Conservation (phyloP, 1,139 yeast genomes). For the Saccharomycopsis hybrid region DNA sequence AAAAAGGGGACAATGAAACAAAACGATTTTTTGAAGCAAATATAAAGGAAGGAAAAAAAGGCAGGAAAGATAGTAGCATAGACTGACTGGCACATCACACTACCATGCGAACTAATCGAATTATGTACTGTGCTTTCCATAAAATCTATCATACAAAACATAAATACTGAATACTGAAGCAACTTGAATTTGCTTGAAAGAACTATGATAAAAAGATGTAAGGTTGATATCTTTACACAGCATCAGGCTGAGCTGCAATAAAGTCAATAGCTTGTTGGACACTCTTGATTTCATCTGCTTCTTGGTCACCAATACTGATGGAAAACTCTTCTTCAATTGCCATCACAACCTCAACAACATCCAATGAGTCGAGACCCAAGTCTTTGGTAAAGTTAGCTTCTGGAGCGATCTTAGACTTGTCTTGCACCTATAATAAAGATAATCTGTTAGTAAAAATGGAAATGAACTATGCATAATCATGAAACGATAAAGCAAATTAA, state of each 20-base stretch:
- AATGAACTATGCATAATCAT: neutral
- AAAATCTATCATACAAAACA: too few relatives aligned
- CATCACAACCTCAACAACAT: slow-evolving; percentile 84
- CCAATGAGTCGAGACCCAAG: slow-evolving; percentile 81
- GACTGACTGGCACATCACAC: too few relatives aligned
- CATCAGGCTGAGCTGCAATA: slow-evolving; percentile 67
- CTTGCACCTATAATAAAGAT: slow-evolving; percentile 7
- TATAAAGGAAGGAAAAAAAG: too few relatives aligned
- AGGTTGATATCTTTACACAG: slow-evolving; percentile 34
- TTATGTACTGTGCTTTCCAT: too few relatives aligned
- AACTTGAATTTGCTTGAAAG: too few relatives aligned
- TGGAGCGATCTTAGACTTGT: slow-evolving; percentile 42
- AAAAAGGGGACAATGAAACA: too few relatives aligned
- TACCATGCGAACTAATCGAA: too few relatives aligned
- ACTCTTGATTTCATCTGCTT: slow-evolving; percentile 77
- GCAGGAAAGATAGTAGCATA: too few relatives aligned
- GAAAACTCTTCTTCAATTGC: slow-evolving; percentile 81
- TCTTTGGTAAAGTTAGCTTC: slow-evolving; percentile 63
- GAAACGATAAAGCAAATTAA: neutral
- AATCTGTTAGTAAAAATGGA: neutral
- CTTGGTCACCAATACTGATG: slow-evolving; percentile 76
- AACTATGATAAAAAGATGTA: too few relatives aligned
- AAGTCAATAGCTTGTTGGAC: slow-evolving; percentile 78
- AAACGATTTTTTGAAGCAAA: too few relatives aligned
- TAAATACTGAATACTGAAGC: too few relatives aligned